Evolutionary conservation across 2,329 filamentous ascomycete species (phyloP).

Genomic region (Aspergillus sp.): DNA sequence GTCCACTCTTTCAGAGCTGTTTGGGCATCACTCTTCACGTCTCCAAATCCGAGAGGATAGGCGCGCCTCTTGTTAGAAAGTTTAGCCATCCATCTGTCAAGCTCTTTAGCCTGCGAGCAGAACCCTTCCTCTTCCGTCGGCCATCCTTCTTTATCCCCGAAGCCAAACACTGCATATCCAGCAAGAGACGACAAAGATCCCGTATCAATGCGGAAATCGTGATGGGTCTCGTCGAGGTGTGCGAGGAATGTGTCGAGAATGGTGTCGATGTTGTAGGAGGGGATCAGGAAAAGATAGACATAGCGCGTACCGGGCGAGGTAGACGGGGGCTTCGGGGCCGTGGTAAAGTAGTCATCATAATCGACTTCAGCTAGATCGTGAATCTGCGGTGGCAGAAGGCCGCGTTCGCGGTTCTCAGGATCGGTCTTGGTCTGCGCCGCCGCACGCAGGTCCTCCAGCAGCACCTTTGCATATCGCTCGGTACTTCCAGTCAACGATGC

Average conservation of each 20-base stretch:
- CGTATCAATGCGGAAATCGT: constrained; percentile 96
- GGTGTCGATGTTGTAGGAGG: constrained; percentile 94
- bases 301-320: constrained; percentile 58
- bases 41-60: constrained; percentile 85
- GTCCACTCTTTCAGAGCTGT: constrained; percentile 77
- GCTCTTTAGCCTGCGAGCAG: constrained; percentile 86
- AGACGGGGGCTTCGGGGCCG: constrained; percentile 66
- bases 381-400: constrained; percentile 63
- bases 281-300: constrained; percentile 84
- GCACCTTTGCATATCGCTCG: constrained; percentile 69
- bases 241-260: constrained; percentile 86
- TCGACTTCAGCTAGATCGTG: constrained; percentile 85
- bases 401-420: constrained; percentile 30
- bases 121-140: constrained; percentile 88
- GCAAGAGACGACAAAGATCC: constrained; percentile 75
- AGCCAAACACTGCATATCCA: constrained; percentile 92
- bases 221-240: constrained; percentile 87
- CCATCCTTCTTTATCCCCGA: constrained; percentile 91
- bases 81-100: constrained; percentile 98
- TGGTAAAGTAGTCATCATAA: constrained; percentile 90
- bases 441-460: constrained; percentile 61
- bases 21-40: constrained; percentile 75
- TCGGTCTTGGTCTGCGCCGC: constrained; percentile 37
- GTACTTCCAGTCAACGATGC: constrained; percentile 86
- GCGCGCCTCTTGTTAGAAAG: constrained; percentile 83